phyloP scores from a whole-genome alignment of 371 early-diverging fungal species.

The Mortierella sp. region DNA sequence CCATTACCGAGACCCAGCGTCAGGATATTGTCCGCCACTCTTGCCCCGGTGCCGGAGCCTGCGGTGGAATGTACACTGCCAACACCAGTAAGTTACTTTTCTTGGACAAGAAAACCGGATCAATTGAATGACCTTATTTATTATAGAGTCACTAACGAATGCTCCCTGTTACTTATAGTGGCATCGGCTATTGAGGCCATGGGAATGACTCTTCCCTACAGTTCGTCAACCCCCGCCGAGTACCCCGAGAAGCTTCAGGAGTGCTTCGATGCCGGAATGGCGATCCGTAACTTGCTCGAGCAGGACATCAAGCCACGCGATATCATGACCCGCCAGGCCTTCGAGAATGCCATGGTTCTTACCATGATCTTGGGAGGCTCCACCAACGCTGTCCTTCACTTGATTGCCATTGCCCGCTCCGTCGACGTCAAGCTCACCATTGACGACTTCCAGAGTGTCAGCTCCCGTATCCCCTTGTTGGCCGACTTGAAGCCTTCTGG shows the following conservation, averaged over 20 bases:
- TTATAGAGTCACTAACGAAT: not conserved
- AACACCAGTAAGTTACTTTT: constrained; percentile 84
- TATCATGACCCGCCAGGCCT: constrained; percentile 93
- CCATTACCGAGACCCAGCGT: constrained; percentile 89
- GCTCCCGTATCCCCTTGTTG: constrained; percentile 91
- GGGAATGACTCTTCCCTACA: constrained; percentile 96
- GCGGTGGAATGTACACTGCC: constrained; percentile 99
- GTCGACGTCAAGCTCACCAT: constrained; percentile 84
- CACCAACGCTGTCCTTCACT: constrained; percentile 97
- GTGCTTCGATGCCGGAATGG: constrained; percentile 86
- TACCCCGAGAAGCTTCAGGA: constrained; percentile 89
- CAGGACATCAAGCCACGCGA: constrained; percentile 92
- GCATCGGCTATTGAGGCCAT: constrained; percentile 96
- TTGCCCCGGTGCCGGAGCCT: constrained; percentile 97
- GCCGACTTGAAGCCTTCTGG: constrained; percentile 98
- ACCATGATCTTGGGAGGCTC: constrained; percentile 96
- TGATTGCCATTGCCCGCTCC: constrained; percentile 94
- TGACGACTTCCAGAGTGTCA: constrained; percentile 93
- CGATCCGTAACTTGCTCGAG: constrained; percentile 89
- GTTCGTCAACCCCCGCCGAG: constrained; percentile 92
- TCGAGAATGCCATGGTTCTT: constrained; percentile 94
- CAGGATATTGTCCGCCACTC: constrained; percentile 88
- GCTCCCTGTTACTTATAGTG: constrained; percentile 65
- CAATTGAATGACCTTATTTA: constrained; percentile 12
- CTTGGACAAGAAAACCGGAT: not conserved